Base-by-base conservation (phyloP, 2,329 filamentous ascomycete species). In the Colletotrichum spaethianum region DNA sequence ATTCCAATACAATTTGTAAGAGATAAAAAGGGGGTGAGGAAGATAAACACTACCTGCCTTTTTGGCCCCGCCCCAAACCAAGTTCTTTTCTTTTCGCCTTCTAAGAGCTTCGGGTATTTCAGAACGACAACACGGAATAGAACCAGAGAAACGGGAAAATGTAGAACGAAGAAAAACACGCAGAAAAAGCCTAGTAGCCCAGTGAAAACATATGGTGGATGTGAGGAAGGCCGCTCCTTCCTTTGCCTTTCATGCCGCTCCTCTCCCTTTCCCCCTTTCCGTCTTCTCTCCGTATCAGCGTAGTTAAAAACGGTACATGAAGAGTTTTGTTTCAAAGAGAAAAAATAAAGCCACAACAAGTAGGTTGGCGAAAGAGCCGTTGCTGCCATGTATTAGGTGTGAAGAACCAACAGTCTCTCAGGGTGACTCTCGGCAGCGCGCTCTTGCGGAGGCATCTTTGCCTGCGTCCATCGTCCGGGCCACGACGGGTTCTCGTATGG, bases 81-180 rank as follows among this genome's bases (percentile, higher is more conserved):
- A 57, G 52, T 68, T 72, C 65, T 69, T 72, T 68, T 62, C 59
- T 36, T 55, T 60, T 63, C 59, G 63, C 71, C 67, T 72, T 67
- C 62, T 73, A 68, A 53, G 50, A 72, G 52, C 70, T 61, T 73
- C 66, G 70, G 73, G 73, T 74, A 74, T 73, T 74, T 73, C 66
- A 73, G 73, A 74, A 70, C 38, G 64, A 60, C 62, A 65, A 46
- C 60, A 71, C 65, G 53, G 64, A 71, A 63, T 48, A 65, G 67
- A 65, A 50, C 59, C 55, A 62, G 48, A 40, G 48, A 63, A 48
- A 61, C 46, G 33, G 31, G 38, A 60, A 56, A 44, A 50, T 55
- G 55, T 31, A 33, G 44, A n/a, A n/a, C n/a, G 38, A 67, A 28
- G 46, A 36, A 36, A 63, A 46, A 46, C 59, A 38, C n/a, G 26